phyloP scores from a whole-genome alignment of 169 alveolate species.

The Cryptosporidium ubiquitum region DNA sequence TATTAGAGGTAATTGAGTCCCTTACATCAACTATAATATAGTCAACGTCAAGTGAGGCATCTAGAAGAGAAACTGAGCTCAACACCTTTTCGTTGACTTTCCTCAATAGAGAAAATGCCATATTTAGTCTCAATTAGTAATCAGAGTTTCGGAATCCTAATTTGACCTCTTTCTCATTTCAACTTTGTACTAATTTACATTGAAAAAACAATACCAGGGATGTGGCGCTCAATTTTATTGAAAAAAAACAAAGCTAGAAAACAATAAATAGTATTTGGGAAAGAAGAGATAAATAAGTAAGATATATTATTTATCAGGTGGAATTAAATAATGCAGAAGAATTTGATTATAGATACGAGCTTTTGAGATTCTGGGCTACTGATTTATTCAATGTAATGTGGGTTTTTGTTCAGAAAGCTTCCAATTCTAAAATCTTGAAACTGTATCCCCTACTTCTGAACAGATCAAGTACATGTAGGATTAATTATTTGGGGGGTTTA shows the following conservation, averaged over 20 bases:
- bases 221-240: background rate
- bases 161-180: background rate
- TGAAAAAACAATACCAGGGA: background rate
- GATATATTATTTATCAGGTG: background rate
- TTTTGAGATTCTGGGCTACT: background rate
- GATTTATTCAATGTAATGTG: background rate
- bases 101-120: constrained; percentile 68
- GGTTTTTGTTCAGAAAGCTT: background rate
- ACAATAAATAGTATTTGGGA: background rate
- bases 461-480: background rate
- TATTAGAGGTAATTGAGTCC: constrained; percentile 3
- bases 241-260: background rate
- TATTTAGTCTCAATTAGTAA: background rate
- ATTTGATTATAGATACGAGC: too few species aligned
- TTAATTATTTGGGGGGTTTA: background rate
- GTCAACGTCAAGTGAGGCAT: constrained; percentile 68
- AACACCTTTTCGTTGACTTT: constrained; percentile 65
- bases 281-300: background rate
- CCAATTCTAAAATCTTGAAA: background rate
- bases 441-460: background rate
- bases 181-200: background rate
- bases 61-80: constrained; percentile 55
- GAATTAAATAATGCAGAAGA: background rate
- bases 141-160: background rate
- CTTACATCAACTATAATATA: constrained; percentile 38